These are phyloP conservation scores for Pleurotus giganteus DNA, from an alignment of 768 basidiomycete genomes.

Conservation along the genomic window DNA sequence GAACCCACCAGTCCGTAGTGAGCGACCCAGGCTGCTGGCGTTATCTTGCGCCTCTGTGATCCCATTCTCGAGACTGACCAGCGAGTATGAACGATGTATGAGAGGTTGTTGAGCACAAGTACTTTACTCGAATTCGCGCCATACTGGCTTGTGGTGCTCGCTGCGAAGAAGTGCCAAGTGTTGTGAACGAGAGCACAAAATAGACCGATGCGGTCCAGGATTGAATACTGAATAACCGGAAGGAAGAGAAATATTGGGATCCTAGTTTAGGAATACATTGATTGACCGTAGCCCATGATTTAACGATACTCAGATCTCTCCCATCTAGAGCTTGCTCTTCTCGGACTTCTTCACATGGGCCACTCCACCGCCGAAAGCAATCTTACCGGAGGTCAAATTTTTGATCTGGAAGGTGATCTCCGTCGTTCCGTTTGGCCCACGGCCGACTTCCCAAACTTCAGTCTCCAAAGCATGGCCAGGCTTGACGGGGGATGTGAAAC, in stretches of 20 bases:
- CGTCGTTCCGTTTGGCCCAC: conserved; percentile 54
- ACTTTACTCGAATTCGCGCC: too few species aligned
- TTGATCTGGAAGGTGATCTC: conserved; percentile 66
- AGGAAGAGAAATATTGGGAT: neutral
- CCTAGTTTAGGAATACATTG: neutral
- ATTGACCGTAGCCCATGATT: neutral
- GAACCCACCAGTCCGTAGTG: too few species aligned
- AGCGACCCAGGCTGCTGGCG: too few species aligned
- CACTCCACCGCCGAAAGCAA: conserved; percentile 17
- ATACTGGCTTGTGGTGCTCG: too few species aligned
- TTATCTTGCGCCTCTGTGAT: too few species aligned
- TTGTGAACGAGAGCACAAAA: too few species aligned
- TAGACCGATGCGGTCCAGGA: too few species aligned
- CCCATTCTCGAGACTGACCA: too few species aligned
- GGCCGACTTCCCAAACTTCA: conserved; percentile 72
- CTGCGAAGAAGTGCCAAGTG: too few species aligned
- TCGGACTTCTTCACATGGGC: conserved; percentile 7
- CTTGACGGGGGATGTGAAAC: conserved; percentile 82
- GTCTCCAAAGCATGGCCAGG: conserved; percentile 84
- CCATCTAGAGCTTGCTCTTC: conserved; percentile 14
- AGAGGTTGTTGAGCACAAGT: too few species aligned
- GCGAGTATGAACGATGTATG: too few species aligned
- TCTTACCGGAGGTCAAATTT: conserved; percentile 60
- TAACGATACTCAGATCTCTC: neutral
- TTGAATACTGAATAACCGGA: too few species aligned